These are phyloP conservation scores for Bipolaris bicolor DNA, from an alignment of 2,329 filamentous ascomycete species.

Conservation along the genomic window DNA sequence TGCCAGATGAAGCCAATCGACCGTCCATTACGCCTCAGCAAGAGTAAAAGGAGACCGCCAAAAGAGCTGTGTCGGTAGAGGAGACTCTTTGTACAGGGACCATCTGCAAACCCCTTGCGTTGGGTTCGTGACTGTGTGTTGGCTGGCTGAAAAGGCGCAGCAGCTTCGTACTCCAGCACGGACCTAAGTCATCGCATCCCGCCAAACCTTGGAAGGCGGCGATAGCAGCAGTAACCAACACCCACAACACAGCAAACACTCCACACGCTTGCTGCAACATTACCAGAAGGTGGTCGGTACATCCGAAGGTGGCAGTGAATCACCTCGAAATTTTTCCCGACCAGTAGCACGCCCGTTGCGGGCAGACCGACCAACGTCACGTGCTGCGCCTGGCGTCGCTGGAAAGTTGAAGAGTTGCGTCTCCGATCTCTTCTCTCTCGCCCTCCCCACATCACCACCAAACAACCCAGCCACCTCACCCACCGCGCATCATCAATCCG, in stretches of 20 bases:
- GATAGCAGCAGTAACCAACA: conserved; percentile 28
- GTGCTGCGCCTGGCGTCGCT: conserved; percentile 24
- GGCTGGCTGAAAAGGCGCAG: conserved; percentile 16
- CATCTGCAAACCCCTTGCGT: conserved; percentile 4
- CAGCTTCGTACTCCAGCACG: conserved; percentile 33
- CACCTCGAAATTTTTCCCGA: conserved; percentile 30
- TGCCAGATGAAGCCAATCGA: conserved; percentile 19
- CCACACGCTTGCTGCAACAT: conserved; percentile 31
- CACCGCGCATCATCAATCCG: conserved; percentile 47
- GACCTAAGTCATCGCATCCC: conserved; percentile 31
- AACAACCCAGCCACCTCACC: conserved; percentile 41
- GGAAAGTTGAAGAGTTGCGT: conserved; percentile 28
- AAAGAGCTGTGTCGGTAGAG: conserved; percentile 9
- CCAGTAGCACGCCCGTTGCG: conserved; percentile 19
- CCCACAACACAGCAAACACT: conserved; percentile 30
- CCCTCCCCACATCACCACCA: conserved; percentile 38
- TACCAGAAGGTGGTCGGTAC: conserved; percentile 19
- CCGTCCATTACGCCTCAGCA: conserved; percentile 12
- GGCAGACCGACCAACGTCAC: conserved; percentile 25
- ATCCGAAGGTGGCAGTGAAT: conserved; percentile 16
- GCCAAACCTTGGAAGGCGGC: conserved; percentile 35
- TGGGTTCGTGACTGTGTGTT: conserved; percentile 9
- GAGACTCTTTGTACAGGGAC: conserved; percentile 2
- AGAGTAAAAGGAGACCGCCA: conserved; percentile 12
- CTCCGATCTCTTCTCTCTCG: conserved; percentile 31